These are phyloP conservation scores for Solanum hybrid DNA, from an alignment of 305 asterid genomes.

Conservation along the genomic window DNA sequence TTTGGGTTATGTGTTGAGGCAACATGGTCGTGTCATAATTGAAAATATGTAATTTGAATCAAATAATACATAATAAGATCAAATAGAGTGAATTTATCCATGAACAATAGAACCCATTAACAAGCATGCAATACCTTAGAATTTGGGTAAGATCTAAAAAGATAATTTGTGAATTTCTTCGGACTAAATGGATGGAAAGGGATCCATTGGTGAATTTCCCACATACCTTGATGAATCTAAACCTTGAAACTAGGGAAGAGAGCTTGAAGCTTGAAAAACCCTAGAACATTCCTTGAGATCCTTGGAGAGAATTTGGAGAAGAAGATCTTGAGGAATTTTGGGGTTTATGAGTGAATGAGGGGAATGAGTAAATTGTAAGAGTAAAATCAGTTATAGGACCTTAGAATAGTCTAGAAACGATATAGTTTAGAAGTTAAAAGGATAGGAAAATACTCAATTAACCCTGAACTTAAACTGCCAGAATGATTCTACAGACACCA, in stretches of 20 bases:
- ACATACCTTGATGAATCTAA: too few relatives aligned
- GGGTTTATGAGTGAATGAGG: not conserved
- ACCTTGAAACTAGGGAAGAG: too few relatives aligned
- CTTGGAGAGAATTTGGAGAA: too few relatives aligned
- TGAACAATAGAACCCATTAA: not conserved
- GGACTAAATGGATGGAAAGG: not conserved
- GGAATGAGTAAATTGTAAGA: not conserved
- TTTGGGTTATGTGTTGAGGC: not conserved
- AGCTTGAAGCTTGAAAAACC: too few relatives aligned
- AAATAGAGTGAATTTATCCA: not conserved
- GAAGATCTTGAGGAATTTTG: too few relatives aligned
- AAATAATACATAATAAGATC: not conserved
- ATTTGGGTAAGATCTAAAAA: not conserved
- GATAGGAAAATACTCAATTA: too few relatives aligned
- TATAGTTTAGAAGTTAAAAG: too few relatives aligned
- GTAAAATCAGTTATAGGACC: not conserved
- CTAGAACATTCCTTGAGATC: too few relatives aligned
- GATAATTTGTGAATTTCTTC: not conserved
- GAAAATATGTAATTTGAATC: not conserved
- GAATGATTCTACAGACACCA: not conserved
- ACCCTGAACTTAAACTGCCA: not conserved
- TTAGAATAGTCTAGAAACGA: not conserved
- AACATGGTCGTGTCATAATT: not conserved
- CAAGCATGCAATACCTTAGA: not conserved
- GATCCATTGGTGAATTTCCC: too few relatives aligned